Base-by-base conservation (phyloP, 1,284 basidiomycete species). In the Neonothopanus nambi region DNA sequence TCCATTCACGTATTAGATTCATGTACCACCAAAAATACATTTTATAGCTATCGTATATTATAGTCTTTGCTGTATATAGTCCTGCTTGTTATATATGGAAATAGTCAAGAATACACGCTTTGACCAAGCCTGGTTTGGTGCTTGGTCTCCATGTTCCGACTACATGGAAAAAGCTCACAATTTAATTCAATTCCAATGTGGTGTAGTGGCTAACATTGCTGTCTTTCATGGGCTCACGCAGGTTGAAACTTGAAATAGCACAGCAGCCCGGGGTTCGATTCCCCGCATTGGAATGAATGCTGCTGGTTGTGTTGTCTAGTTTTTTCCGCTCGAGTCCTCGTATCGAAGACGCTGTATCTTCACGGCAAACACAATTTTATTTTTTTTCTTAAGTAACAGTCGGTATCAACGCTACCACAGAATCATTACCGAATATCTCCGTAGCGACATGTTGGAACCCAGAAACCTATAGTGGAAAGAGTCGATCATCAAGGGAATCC, bases 381-480 rank as follows among this genome's bases (percentile, higher is more conserved):
- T n/a, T n/a, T n/a, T n/a, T n/a, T n/a, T 54, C 42, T 18, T 30
- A 57, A 36, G 40, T 48, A 36, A 30, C 26, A 52, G 23, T 44
- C 21, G 54, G 30, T 13, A 58, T 66, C 12, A 76, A 63, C 24
- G 66, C 67, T 33, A 79, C 50, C 9, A 81, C 63, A 15, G 66
- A 57, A 55, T 81, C 80, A 58, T 58, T 70, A 4, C 79, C 79
- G 56, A 78, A 64, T 15, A 70, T 36, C 30, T 66, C 65, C 12
- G 75, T 74, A 28, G 63, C 64, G 6, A 65, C 35, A 48, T 73
- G 68, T 37, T 65, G 60, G 41, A 78, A 68, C 17, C 41, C 51
- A n/a, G 66, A 57, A 18, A 57, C 41, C 73, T 33, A 33, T 9
- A 28, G 11, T 76, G 41, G 3, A 28, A 18, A 36, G 36, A 46